phyloP scores from a whole-genome alignment of 2,329 filamentous ascomycete species.

The Epichloe aotearoae region DNA sequence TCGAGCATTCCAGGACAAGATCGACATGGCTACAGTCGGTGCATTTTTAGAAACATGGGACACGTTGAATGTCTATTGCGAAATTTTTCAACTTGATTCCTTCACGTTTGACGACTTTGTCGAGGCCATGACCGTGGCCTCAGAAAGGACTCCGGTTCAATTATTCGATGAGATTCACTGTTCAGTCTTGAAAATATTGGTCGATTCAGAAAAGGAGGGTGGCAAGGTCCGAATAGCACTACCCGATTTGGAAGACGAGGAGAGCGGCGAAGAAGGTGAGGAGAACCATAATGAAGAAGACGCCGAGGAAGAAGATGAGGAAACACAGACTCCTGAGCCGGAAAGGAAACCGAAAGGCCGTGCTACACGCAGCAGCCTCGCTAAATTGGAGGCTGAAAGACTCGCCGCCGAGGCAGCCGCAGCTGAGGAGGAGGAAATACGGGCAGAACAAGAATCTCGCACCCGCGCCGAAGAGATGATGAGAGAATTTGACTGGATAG shows the following conservation, averaged over 20 bases:
- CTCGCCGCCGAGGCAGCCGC: constrained; percentile 47
- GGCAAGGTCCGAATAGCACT: constrained; percentile 70
- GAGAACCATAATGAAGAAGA: constrained; percentile 44
- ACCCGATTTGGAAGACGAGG: constrained; percentile 60
- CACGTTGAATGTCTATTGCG: constrained; percentile 94
- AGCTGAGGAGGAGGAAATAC: constrained; percentile 34
- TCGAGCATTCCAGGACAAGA: constrained; percentile 25
- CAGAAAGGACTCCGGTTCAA: constrained; percentile 62
- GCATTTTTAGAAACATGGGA: constrained; percentile 86
- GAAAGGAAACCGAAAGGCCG: constrained; percentile 54
- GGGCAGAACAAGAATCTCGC: constrained; percentile 34
- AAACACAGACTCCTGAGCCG: constrained; percentile 52
- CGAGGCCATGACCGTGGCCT: constrained; percentile 70
- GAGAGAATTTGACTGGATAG: constrained; percentile 67
- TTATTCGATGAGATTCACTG: constrained; percentile 87
- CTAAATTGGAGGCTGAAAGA: constrained; percentile 64
- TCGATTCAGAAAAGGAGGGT: constrained; percentile 59
- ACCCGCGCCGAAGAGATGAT: constrained; percentile 69
- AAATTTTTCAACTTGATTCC: constrained; percentile 85
- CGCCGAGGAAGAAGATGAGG: constrained; percentile 38
- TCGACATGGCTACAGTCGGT: constrained; percentile 77
- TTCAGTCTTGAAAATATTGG: constrained; percentile 74
- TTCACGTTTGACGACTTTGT: constrained; percentile 97
- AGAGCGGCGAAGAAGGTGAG: constrained; percentile 52
- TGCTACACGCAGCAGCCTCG: constrained; percentile 74